Percentiles rank a stretch among this genome's conserved stretches.
Evolutionary conservation across 2,329 filamentous ascomycete species (phyloP).

Genomic region (Sarocladiaceae sp.): DNA sequence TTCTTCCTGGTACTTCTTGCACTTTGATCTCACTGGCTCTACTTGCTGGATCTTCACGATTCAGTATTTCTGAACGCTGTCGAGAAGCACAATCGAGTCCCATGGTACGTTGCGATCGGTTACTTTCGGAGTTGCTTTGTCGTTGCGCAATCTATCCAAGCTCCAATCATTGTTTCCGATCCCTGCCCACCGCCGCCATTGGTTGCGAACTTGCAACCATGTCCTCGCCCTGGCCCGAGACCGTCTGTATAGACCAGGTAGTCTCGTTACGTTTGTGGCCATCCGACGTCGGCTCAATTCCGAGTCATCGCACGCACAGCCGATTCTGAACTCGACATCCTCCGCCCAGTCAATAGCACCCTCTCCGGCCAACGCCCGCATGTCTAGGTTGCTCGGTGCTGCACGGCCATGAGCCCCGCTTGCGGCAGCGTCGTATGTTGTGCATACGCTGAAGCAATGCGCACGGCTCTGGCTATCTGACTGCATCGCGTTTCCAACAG

Average conservation of each 20-base stretch:
- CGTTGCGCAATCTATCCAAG: conserved; percentile 7
- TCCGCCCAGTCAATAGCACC: too few species aligned
- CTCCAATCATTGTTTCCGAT: conserved; percentile 3
- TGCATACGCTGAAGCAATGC: neutral
- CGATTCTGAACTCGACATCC: too few species aligned
- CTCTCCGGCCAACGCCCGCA: neutral
- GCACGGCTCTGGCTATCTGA: neutral
- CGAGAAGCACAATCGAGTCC: neutral
- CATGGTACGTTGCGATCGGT: neutral
- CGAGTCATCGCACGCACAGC: too few species aligned
- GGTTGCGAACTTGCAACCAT: neutral
- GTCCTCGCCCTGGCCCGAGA: too few species aligned
- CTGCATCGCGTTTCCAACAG: neutral
- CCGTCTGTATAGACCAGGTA: too few species aligned
- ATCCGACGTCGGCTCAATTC: neutral
- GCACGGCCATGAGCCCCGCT: neutral
- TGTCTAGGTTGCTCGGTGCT: neutral
- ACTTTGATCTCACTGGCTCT: neutral
- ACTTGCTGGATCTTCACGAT: neutral
- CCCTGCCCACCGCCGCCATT: neutral
- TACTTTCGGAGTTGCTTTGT: neutral
- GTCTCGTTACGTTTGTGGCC: neutral
- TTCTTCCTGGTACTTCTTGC: neutral
- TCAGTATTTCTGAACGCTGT: too few species aligned
- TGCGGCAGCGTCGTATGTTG: neutral